These are phyloP conservation scores for Centrapalus pauciflorus DNA, from an alignment of 129 eudicot species.

Conservation along the genomic window DNA sequence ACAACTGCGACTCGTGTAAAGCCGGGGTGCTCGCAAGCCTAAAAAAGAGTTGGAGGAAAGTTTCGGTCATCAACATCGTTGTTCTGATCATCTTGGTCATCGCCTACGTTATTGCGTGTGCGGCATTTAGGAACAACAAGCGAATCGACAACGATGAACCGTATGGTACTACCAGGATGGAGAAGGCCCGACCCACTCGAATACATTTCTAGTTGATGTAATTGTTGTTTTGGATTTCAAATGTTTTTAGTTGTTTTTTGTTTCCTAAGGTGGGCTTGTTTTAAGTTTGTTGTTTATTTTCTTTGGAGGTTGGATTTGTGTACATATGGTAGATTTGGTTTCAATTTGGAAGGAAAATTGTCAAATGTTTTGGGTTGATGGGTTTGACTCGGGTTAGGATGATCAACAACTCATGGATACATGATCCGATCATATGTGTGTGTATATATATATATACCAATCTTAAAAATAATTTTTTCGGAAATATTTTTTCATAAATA, in stretches of 20 bases:
- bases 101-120: slow-evolving; percentile 65
- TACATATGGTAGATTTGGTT: slow-evolving; percentile 7
- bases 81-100: slow-evolving; percentile 69
- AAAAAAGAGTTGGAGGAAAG: slow-evolving; percentile 93
- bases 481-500: too few relatives aligned
- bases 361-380: background rate
- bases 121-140: slow-evolving; percentile 83
- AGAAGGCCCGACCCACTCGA: slow-evolving; percentile 75
- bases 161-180: slow-evolving; percentile 83
- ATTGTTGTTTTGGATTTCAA: slow-evolving; percentile 18
- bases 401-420: background rate
- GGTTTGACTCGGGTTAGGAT: too few relatives aligned
- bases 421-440: background rate
- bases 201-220: slow-evolving; percentile 50
- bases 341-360: background rate
- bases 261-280: background rate
- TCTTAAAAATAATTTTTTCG: too few relatives aligned
- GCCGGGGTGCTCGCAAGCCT: slow-evolving; percentile 88
- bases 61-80: slow-evolving; percentile 78
- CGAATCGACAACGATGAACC: slow-evolving; percentile 81
- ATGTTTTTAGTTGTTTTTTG: slow-evolving; percentile 9
- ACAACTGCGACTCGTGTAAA: slow-evolving; percentile 76
- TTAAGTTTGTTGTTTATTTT: background rate
- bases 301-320: slow-evolving; percentile 17
- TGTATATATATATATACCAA: background rate